Base-by-base conservation (phyloP, 2,329 filamentous ascomycete species). In the Verruconis gallopava region DNA sequence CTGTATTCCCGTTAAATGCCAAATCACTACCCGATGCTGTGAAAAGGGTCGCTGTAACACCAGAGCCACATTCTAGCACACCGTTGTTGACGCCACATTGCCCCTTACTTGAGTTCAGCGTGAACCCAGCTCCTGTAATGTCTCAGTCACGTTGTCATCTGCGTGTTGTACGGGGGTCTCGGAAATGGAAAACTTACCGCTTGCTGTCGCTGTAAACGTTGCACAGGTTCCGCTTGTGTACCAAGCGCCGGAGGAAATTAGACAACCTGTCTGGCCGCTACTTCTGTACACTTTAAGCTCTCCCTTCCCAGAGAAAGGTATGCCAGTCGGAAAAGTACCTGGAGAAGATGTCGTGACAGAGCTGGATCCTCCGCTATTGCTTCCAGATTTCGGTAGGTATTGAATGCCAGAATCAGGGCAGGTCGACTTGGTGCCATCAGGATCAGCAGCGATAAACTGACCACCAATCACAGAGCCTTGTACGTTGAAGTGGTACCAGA, bases 171-270 rank as follows among this genome's bases (percentile, higher is more conserved):
- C 46, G n/a, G n/a, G n/a, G n/a, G n/a, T n/a, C n/a, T n/a, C n/a
- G n/a, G n/a, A n/a, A 21, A 51, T 47, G 6, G n/a, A 20, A 38
- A 15, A 17, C 21, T 56, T 44, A 13, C 49, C 52, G 6, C 47
- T 45, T 1, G 64, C 45, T 3, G 68, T 59, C 3, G 75, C 74
- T 0, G 68, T 74, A 55, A 75, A 80, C 0, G 72, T 79, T 1
- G 79, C 80, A 52, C 79, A 83, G 0, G 77, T 79, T 2, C 79
- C 78, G 1, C 66, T 69, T 0, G 69, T 68, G 53, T 79, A 84
- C 80, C 79, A 85, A 0, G 70, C 73, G 0, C 80, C 80, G 6
- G 60, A 65, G 43, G 70, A 70, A 53, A 83, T 84, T 44, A 84
- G 67, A 50, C 78, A 84, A n/a, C 80, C 79, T 5, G 64, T 67